Evolutionary conservation across 2,329 filamentous ascomycete genomes (phyloP), one percentile per base, ranked within the genome.

Genomic region (Sclerotinia sclerotiorum): DNA sequence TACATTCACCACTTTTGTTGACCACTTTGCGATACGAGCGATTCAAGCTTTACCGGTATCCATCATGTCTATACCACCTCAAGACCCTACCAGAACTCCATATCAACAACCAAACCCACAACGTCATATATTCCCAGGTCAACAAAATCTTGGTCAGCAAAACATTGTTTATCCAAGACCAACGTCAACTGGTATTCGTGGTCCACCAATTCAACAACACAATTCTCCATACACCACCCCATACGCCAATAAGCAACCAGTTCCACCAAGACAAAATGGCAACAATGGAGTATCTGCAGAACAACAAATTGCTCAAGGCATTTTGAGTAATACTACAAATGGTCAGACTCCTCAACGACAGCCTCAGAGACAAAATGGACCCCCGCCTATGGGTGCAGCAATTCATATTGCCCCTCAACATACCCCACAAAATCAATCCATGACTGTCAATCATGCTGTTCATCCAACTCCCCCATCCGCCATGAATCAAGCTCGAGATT

Each of bases 251-350:
- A 73, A 73, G 69, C 68, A 69, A 21, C 73, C 72, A 63, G 62
- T 70, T 29, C 70, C 67, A 42, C 63, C 73, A 24, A 69, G 74
- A 52, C 73, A 74, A 57, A 75, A 74, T 73, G 71, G 70, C 39
- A 71, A 67, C 57, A 69, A 60, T 55, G 72, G 71, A 65, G 72
- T 75, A 17, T 76, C 75, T 58, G 76, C 75, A 58, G 76, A 77
- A 65, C 76, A 77, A 69, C 76, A 77, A 70, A 77, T 77, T 71
- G 75, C 75, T 32, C 74, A 76, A 69, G 76, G 76, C 54, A 71
- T 77, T 68, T 70, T 77, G 71, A 74, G 75, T 62, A 68, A 68
- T 65, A 42, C 51, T 11, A 70, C 72, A 62, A 72, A 70, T 8
- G 70, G 72, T 29, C 75, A 72, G 46, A 75, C 75, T 35, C 72